Evolutionary conservation across 306 rosid species (phyloP).

Genomic region (Crataegus laevigata): DNA sequence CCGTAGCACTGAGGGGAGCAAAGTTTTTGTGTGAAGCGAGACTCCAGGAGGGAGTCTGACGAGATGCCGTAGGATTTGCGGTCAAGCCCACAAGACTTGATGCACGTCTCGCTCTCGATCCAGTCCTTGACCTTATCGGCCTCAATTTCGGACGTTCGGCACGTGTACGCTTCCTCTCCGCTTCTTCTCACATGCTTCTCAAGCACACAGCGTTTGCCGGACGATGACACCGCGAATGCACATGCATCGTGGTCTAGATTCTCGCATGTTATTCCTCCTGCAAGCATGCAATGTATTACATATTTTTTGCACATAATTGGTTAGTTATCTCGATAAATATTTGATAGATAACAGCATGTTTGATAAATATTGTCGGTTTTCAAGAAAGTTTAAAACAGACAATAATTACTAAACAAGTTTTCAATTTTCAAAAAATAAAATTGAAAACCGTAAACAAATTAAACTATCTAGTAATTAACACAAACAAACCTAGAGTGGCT

Average conservation of each 20-base stretch:
- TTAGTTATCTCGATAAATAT: neutral
- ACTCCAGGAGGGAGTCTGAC: constrained; percentile 61
- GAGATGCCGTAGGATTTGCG: constrained; percentile 65
- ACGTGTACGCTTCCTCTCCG: constrained; percentile 64
- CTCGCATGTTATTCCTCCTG: constrained; percentile 59
- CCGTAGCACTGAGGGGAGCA: constrained; percentile 68
- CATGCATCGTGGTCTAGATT: constrained; percentile 41
- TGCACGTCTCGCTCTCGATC: constrained; percentile 54
- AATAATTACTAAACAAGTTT: neutral
- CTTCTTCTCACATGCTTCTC: constrained; percentile 59
- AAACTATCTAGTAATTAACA: neutral
- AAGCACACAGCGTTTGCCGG: constrained; percentile 66
- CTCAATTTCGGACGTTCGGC: constrained; percentile 64
- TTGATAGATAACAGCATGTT: neutral
- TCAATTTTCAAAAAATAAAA: too few relatives aligned
- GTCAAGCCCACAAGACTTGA: constrained; percentile 63
- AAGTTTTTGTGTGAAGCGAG: constrained; percentile 46
- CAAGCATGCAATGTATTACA: neutral
- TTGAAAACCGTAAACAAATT: neutral
- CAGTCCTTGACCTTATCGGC: constrained; percentile 56
- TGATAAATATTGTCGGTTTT: neutral
- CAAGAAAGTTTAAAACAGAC: neutral
- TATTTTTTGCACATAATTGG: neutral
- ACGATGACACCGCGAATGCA: constrained; percentile 62
- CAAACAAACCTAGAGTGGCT: constrained; percentile 40